Evolutionary conservation across 306 rosid species (phyloP).

Genomic region (Leucaena leucocephala): DNA sequence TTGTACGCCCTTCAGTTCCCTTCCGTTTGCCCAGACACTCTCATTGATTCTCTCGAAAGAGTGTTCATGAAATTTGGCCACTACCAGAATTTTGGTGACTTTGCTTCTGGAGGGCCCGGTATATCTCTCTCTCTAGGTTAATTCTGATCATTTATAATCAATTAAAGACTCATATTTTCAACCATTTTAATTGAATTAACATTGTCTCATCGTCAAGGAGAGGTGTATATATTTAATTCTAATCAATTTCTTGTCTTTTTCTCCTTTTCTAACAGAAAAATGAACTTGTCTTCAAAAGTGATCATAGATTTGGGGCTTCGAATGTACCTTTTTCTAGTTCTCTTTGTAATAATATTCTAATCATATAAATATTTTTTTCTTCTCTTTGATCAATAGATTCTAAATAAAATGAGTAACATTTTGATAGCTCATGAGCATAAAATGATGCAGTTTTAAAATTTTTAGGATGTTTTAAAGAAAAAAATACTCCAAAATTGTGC

Average conservation of each 20-base stretch:
- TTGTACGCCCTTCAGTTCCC: conserved; percentile 38
- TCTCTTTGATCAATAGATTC: too few species aligned
- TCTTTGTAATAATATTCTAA: too few species aligned
- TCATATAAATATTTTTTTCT: too few species aligned
- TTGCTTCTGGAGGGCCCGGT: conserved; percentile 3
- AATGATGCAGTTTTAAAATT: too few species aligned
- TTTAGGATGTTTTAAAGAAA: too few species aligned
- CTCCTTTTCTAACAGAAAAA: background rate
- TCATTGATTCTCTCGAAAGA: background rate
- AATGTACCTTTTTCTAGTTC: too few species aligned
- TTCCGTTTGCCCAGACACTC: fast-evolving
- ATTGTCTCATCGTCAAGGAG: background rate
- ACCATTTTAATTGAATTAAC: background rate
- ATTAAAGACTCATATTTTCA: background rate
- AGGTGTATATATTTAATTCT: background rate
- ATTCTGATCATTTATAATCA: background rate
- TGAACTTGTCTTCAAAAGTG: background rate
- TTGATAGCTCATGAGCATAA: too few species aligned
- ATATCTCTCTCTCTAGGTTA: background rate
- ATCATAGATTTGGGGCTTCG: background rate
- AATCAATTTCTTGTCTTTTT: background rate
- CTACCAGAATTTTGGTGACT: conserved; percentile 2
- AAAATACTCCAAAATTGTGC: too few species aligned
- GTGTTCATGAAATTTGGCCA: conserved; percentile 27
- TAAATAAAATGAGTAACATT: too few species aligned